Evolutionary conservation across 1,139 yeast species (phyloP).

Genomic region (Hyphopichia pseudoburtonii): DNA sequence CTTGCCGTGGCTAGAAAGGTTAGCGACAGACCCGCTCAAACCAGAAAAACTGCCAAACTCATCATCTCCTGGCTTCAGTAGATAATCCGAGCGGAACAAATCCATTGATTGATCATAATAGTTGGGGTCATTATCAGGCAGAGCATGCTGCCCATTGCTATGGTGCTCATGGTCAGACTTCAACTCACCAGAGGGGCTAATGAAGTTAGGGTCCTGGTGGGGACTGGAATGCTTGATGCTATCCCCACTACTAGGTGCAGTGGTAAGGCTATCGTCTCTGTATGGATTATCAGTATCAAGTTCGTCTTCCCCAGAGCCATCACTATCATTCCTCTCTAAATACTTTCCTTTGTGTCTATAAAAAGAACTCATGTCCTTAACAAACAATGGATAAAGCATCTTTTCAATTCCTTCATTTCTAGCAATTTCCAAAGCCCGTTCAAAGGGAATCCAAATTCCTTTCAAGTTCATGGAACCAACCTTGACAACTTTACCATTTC

Average conservation of each 20-base stretch:
- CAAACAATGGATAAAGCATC: conserved; percentile 46
- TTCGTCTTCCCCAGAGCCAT: neutral
- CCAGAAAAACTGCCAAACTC: too few species aligned
- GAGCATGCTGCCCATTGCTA: neutral
- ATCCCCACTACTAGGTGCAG: too few species aligned
- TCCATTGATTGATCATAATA: too few species aligned
- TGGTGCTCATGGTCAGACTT: neutral
- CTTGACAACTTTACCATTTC: conserved; percentile 44
- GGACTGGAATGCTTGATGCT: too few species aligned
- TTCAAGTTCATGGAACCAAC: conserved; percentile 55
- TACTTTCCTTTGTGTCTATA: conserved; percentile 27
- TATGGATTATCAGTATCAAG: neutral
- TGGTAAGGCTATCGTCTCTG: neutral
- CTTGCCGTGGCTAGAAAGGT: too few species aligned
- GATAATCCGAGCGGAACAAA: too few species aligned
- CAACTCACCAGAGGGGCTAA: neutral
- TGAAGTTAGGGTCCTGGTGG: neutral
- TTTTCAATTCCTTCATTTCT: conserved; percentile 45
- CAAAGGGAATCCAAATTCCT: conserved; percentile 60
- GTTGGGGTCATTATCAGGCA: neutral
- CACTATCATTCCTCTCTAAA: conserved; percentile 15
- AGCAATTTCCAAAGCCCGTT: conserved; percentile 52
- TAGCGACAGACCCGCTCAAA: too few species aligned
- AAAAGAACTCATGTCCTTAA: conserved; percentile 39
- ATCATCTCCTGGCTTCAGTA: too few species aligned